Conservation (phyloP, 2,329 filamentous ascomycete species). For the Teratosphaeria gauchensis region DNA sequence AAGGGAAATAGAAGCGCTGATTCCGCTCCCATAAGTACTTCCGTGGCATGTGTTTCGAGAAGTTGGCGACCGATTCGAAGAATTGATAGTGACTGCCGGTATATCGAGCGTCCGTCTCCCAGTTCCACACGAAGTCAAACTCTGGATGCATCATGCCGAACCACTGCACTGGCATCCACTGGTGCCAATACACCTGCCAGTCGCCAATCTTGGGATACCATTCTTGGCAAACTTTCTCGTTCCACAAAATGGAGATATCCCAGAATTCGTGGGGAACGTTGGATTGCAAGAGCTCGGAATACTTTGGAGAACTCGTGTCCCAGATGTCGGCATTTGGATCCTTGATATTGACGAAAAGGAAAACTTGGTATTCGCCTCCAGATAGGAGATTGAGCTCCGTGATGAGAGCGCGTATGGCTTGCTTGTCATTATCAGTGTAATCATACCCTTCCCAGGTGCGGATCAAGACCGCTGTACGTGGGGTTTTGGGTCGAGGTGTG, state of each 20-base stretch:
- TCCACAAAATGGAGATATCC: constrained; percentile 65
- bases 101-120: constrained; percentile 74
- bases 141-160: constrained; percentile 68
- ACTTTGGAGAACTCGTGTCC: constrained; percentile 44
- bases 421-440: constrained; percentile 38
- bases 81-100: constrained; percentile 77
- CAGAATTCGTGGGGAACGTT: constrained; percentile 61
- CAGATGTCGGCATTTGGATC: constrained; percentile 50
- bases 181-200: constrained; percentile 43
- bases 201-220: constrained; percentile 42
- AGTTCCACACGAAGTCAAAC: constrained; percentile 74
- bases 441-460: constrained; percentile 39
- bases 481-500: constrained; percentile 7
- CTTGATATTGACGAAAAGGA: constrained; percentile 40
- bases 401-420: constrained; percentile 37
- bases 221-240: constrained; percentile 43
- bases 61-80: constrained; percentile 52
- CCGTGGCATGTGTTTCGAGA: constrained; percentile 44
- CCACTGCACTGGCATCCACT: constrained; percentile 66
- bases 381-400: constrained; percentile 37
- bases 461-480: constrained; percentile 36
- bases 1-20: constrained; percentile 46
- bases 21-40: constrained; percentile 52
- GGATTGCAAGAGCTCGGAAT: constrained; percentile 50
- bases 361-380: constrained; percentile 40